Percentiles rank a stretch among this genome's conserved stretches.
Conservation (phyloP, 441 rosid genomes). For the Arabidopsis hybrid region DNA sequence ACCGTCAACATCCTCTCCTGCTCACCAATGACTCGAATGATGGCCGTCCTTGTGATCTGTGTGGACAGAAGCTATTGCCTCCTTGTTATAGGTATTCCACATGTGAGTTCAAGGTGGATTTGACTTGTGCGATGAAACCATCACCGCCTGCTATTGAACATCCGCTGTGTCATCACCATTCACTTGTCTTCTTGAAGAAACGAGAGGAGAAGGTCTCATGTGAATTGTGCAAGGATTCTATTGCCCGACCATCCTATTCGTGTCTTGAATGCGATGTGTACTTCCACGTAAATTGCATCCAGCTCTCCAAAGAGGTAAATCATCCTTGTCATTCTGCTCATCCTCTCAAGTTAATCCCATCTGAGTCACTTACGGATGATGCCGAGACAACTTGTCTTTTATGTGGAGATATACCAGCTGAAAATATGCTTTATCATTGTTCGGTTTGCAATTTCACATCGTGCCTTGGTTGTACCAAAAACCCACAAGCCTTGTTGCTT, state of each 20-base stretch:
- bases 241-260: conserved; percentile 5
- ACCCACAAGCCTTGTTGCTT: too few species aligned
- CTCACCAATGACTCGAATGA: neutral
- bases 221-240: conserved; percentile 1
- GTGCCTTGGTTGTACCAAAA: too few species aligned
- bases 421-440: too few species aligned
- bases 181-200: conserved; percentile 22
- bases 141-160: neutral
- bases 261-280: neutral
- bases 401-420: too few species aligned
- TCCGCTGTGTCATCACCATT: conserved; percentile 16
- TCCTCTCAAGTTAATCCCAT: too few species aligned
- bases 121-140: conserved; percentile 27
- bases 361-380: too few species aligned
- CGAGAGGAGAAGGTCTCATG: neutral
- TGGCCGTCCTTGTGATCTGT: conserved; percentile 1
- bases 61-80: neutral
- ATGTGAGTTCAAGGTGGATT: conserved; percentile 11
- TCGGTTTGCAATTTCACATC: too few species aligned
- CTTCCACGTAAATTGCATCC: conserved; percentile 1
- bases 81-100: conserved; percentile 10
- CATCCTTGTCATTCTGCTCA: too few species aligned
- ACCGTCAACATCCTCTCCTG: neutral
- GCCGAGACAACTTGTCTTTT: too few species aligned
- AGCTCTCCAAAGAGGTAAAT: neutral